A percentile compares a stretch with the other conserved stretches of the same genome.
phyloP scores from a whole-genome alignment of 1,139 yeast species.

The Candida sp. region DNA sequence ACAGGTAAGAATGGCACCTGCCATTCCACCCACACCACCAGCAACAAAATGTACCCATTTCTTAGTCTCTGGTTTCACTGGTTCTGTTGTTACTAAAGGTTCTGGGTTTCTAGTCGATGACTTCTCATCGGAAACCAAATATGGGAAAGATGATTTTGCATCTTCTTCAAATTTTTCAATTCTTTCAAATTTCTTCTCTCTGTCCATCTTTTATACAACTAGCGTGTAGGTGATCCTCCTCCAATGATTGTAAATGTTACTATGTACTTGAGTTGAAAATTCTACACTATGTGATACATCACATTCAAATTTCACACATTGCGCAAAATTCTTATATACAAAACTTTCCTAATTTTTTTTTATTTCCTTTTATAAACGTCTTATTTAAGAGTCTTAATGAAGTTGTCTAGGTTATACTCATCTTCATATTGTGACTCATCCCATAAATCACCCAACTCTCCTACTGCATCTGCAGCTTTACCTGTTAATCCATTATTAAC shows the following conservation, averaged over 20 bases:
- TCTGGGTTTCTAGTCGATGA: slow-evolving; percentile 38
- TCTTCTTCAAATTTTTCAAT: slow-evolving; percentile 42
- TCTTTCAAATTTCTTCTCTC: slow-evolving; percentile 5
- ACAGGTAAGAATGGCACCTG: slow-evolving; percentile 90
- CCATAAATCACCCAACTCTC: slow-evolving; percentile 94
- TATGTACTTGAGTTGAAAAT: too few relatives aligned
- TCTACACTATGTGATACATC: not conserved
- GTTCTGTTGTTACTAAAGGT: slow-evolving; percentile 12
- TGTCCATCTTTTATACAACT: too few relatives aligned
- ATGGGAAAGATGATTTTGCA: slow-evolving; percentile 57
- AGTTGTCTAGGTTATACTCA: slow-evolving; percentile 90
- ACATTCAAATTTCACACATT: not conserved
- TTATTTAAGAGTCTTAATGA: slow-evolving; percentile 72
- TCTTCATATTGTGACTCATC: slow-evolving; percentile 95
- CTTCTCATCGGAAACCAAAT: slow-evolving; percentile 70
- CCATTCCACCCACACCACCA: slow-evolving; percentile 99
- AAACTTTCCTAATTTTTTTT: not conserved
- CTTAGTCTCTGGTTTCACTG: slow-evolving; percentile 32
- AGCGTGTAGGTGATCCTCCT: too few relatives aligned
- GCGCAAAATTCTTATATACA: not conserved
- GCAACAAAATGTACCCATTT: slow-evolving; percentile 99
- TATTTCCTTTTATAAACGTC: not conserved
- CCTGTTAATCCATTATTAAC: slow-evolving; percentile 62
- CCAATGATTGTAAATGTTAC: too few relatives aligned
- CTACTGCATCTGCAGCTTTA: slow-evolving; percentile 70